phyloP scores from a whole-genome alignment of 2,329 filamentous ascomycete species.

The Coniella vitis region DNA sequence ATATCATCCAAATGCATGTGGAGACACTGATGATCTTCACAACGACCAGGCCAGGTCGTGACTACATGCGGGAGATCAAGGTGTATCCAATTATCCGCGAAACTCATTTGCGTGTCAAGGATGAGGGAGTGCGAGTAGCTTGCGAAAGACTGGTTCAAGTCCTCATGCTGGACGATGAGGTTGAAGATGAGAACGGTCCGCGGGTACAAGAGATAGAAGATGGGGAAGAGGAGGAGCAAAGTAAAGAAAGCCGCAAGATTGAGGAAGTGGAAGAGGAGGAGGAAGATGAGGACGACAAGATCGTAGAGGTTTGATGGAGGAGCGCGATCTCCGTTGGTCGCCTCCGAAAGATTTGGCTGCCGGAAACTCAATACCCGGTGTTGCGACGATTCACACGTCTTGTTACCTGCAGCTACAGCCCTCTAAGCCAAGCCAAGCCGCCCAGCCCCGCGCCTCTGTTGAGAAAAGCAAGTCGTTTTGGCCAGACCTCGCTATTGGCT shows the following conservation, averaged over 20 bases:
- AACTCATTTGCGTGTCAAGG: conserved; percentile 68
- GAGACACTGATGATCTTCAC: conserved; percentile 83
- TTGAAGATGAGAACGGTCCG: conserved; percentile 35
- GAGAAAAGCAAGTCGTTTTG: no score
- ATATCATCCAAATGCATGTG: conserved; percentile 78
- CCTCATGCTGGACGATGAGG: conserved; percentile 64
- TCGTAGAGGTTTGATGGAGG: conserved; percentile 43
- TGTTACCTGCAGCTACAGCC: no score
- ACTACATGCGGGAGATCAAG: conserved; percentile 66
- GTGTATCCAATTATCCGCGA: conserved; percentile 89
- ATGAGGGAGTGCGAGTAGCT: conserved; percentile 75
- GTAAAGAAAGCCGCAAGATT: no score
- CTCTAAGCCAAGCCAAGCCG: no score
- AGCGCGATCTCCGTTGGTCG: no score
- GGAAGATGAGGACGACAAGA: conserved; percentile 45
- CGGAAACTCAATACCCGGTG: no score
- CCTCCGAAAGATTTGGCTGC: no score
- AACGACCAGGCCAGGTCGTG: conserved; percentile 67
- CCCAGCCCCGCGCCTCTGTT: no score
- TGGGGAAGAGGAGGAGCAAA: conserved; percentile 35
- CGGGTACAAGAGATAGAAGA: conserved; percentile 37
- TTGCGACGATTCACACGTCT: no score
- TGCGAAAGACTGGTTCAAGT: conserved; percentile 89
- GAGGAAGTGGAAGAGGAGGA: conserved; percentile 41
- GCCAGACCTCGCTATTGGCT: no score